Percentiles rank a stretch among this genome's conserved stretches.
Conservation (phyloP, 208 protist genomes). For the Wallacemonas collosoma region DNA sequence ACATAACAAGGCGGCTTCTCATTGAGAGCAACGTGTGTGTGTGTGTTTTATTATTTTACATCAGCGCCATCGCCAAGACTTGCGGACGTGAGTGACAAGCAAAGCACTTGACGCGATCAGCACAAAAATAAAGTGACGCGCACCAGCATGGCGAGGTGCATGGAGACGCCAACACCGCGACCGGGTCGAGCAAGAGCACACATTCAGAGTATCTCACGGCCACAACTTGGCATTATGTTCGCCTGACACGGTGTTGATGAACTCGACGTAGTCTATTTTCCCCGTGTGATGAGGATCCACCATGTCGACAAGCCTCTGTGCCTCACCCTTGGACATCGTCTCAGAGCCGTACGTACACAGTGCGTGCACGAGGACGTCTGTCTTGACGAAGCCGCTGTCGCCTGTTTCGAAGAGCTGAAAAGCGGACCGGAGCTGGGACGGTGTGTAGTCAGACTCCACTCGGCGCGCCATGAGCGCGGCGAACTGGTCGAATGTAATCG, state of each 20-base stretch:
- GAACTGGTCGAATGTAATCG: conserved; percentile 90
- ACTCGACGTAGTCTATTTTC: conserved; percentile 90
- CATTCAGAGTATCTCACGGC: background rate
- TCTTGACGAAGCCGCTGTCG: conserved; percentile 86
- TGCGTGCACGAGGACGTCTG: conserved; percentile 83
- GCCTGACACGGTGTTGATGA: conserved; percentile 79
- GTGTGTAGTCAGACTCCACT: conserved; percentile 85
- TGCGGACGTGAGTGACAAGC: too few relatives aligned
- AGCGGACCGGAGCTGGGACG: conserved; percentile 82
- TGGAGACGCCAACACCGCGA: too few relatives aligned
- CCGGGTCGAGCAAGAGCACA: too few relatives aligned
- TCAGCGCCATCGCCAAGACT: too few relatives aligned
- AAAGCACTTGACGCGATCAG: too few relatives aligned
- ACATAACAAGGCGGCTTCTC: too few relatives aligned
- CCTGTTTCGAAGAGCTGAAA: conserved; percentile 93
- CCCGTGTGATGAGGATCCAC: conserved; percentile 85
- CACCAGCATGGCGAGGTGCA: too few relatives aligned
- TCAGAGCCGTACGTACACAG: conserved; percentile 89
- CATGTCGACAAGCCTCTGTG: conserved; percentile 64
- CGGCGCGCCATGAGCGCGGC: conserved; percentile 84
- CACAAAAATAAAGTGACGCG: too few relatives aligned
- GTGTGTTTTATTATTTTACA: too few relatives aligned
- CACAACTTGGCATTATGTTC: background rate
- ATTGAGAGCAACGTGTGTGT: too few relatives aligned
- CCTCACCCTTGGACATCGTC: conserved; percentile 83